A percentile compares a stretch with the other conserved stretches of the same genome.
Evolutionary conservation across 176 grass and related monocot species (phyloP).

Genomic region (Cenchrus fungigraminus): DNA sequence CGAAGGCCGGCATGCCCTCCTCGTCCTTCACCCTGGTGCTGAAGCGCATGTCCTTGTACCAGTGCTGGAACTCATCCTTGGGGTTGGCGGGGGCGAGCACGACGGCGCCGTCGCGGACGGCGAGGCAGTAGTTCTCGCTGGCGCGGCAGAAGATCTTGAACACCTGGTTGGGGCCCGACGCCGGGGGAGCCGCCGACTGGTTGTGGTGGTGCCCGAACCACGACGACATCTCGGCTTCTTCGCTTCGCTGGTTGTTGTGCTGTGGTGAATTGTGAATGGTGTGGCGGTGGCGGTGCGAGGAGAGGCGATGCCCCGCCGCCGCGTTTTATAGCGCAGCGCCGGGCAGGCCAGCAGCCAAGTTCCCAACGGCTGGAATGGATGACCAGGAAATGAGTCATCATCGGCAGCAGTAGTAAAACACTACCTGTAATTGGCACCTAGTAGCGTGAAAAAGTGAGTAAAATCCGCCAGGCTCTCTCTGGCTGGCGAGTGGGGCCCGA

Average conservation of each 20-base stretch:
- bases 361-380: not conserved
- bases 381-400: not conserved
- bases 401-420: not conserved
- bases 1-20: slow-evolving; percentile 70
- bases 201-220: slow-evolving; percentile 44
- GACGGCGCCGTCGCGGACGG: slow-evolving; percentile 62
- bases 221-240: not conserved
- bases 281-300: not conserved
- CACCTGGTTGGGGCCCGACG: slow-evolving; percentile 46
- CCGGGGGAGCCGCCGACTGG: slow-evolving; percentile 24
- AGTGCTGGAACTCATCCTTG: slow-evolving; percentile 65
- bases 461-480: not conserved
- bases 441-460: not conserved
- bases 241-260: too few species aligned
- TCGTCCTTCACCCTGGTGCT: slow-evolving; percentile 69
- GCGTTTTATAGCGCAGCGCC: slow-evolving; percentile 38
- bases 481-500: not conserved
- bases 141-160: slow-evolving; percentile 71
- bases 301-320: slow-evolving; percentile 16
- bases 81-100: slow-evolving; percentile 58
- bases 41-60: slow-evolving; percentile 78
- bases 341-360: too few species aligned
- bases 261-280: not conserved
- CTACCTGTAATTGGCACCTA: slow-evolving; percentile 3
- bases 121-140: slow-evolving; percentile 60